Percentiles rank a stretch among this genome's conserved stretches.
Evolutionary conservation across 192 early-diverging fungal genomes (phyloP).

Genomic region (Coemansia sp.): DNA sequence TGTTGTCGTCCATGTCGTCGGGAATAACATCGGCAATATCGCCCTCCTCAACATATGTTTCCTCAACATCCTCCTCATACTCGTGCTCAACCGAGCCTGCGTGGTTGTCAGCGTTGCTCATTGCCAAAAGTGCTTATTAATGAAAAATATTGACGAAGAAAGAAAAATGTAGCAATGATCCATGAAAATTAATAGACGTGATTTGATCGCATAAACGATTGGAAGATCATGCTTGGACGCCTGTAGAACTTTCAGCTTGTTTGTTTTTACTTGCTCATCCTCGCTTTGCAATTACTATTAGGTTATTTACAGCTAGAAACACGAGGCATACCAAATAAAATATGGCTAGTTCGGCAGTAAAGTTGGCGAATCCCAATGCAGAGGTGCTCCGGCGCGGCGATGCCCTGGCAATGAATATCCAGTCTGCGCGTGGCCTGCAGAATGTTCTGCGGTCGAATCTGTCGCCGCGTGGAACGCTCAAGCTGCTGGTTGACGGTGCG

Average conservation of each 20-base stretch:
- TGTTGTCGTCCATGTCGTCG: constrained; percentile 20
- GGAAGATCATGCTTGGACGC: too few species aligned
- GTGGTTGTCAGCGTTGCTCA: constrained; percentile 50
- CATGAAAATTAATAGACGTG: constrained; percentile 3
- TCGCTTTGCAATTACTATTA: too few species aligned
- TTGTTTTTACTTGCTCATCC: background rate
- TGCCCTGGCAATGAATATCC: constrained; percentile 95
- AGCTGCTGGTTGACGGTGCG: constrained; percentile 97
- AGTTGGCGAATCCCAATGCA: constrained; percentile 96
- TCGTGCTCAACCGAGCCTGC: constrained; percentile 52
- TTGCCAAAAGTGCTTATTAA: constrained; percentile 5
- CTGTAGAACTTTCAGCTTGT: background rate
- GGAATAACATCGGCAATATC: constrained; percentile 31
- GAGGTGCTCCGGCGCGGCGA: constrained; percentile 98
- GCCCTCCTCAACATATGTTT: constrained; percentile 40
- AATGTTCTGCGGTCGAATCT: constrained; percentile 96
- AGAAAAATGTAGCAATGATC: constrained; percentile 4
- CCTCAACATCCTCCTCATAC: constrained; percentile 55
- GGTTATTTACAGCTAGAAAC: background rate
- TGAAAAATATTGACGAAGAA: constrained; percentile 7
- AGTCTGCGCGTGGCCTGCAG: constrained; percentile 91
- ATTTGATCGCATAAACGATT: background rate
- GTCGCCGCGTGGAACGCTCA: constrained; percentile 97
- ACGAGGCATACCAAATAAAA: background rate
- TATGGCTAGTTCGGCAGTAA: constrained; percentile 72